phyloP scores from a whole-genome alignment of 2,329 filamentous ascomycete genomes.

The Corynespora cassiicola region DNA sequence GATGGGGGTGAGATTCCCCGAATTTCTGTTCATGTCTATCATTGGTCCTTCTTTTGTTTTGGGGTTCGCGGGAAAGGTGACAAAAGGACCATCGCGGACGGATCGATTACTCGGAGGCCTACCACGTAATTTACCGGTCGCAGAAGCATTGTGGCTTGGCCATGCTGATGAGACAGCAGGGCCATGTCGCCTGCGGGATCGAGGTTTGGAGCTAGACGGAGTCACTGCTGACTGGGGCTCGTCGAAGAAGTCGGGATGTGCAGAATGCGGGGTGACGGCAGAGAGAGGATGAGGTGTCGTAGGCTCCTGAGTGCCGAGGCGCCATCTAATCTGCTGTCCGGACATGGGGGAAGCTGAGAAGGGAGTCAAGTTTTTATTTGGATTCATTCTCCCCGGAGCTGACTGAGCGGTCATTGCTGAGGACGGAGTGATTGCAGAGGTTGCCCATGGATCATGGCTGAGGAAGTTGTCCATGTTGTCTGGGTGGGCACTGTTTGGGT shows the following conservation, averaged over 20 bases:
- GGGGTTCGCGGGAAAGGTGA: constrained; percentile 71
- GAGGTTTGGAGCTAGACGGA: constrained; percentile 60
- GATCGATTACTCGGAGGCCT: constrained; percentile 77
- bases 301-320: constrained; percentile 64
- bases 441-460: constrained; percentile 55
- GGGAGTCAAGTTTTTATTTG: constrained; percentile 41
- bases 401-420: constrained; percentile 43
- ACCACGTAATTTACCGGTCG: constrained; percentile 76
- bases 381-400: constrained; percentile 41
- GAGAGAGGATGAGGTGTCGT: constrained; percentile 77
- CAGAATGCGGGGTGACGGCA: constrained; percentile 72
- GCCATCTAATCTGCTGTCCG: constrained; percentile 55
- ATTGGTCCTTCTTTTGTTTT: constrained; percentile 55
- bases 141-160: constrained; percentile 69
- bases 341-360: constrained; percentile 52
- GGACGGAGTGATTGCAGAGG: constrained; percentile 45
- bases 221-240: constrained; percentile 79
- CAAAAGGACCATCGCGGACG: constrained; percentile 71
- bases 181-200: constrained; percentile 71
- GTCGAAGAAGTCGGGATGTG: constrained; percentile 56
- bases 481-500: constrained; percentile 62
- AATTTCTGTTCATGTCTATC: constrained; percentile 52
- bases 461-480: constrained; percentile 58
- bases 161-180: constrained; percentile 91
- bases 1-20: constrained; percentile 51